Conservation (phyloP, 306 rosid genomes). For the Quillaja saponaria region DNA sequence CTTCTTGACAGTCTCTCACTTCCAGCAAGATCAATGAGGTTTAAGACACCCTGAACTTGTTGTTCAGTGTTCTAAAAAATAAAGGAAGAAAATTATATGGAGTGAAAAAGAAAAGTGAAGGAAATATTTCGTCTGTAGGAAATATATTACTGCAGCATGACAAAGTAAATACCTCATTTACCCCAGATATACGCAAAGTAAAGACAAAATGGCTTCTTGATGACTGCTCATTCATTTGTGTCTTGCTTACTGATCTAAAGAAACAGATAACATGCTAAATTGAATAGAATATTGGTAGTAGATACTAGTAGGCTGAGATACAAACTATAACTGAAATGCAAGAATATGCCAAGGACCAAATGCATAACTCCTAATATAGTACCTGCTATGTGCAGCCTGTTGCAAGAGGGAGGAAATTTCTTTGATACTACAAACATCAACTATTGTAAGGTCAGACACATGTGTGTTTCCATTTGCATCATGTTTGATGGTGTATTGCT, state of each 20-base stretch:
- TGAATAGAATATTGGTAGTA: too few species aligned
- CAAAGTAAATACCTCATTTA: conserved; percentile 61
- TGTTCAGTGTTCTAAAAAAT: conserved; percentile 74
- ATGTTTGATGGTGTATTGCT: conserved; percentile 84
- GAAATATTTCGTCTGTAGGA: too few species aligned
- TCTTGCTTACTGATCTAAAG: conserved; percentile 90
- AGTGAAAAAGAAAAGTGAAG: neutral
- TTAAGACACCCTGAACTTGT: conserved; percentile 93
- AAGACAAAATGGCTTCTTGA: conserved; percentile 96
- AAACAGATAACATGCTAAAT: neutral
- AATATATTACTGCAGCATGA: neutral
- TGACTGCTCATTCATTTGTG: conserved; percentile 95
- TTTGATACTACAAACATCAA: conserved; percentile 74
- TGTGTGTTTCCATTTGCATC: conserved; percentile 85
- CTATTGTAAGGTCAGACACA: conserved; percentile 79
- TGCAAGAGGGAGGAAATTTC: conserved; percentile 87
- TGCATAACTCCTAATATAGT: neutral
- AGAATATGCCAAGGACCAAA: conserved; percentile 2
- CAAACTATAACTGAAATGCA: neutral
- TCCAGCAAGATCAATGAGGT: conserved; percentile 92
- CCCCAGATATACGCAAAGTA: conserved; percentile 84
- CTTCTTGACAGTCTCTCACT: conserved; percentile 93
- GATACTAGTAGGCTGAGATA: too few species aligned
- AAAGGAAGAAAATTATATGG: conserved; percentile 21
- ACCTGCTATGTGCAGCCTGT: conserved; percentile 93